Evolutionary conservation across 768 basidiomycete species (phyloP), one percentile per base, ranked within the genome.

Genomic region (Boletus tomentosulus): DNA sequence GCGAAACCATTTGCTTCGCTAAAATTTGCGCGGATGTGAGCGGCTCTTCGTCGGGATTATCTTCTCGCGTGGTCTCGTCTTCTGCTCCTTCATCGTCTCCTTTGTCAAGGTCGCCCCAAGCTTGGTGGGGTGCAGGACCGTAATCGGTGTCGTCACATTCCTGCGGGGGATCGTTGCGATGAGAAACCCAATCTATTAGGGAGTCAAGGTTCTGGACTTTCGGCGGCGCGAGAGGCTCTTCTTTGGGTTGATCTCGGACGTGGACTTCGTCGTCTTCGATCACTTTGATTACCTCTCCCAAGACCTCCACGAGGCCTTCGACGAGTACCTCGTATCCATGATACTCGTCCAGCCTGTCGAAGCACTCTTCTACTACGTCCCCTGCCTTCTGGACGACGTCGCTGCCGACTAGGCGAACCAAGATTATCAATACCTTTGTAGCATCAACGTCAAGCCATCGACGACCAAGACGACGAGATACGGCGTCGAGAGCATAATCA

Each of bases 331-430:
- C 83, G 70, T 99, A 98, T 13, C 94, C 96, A 68, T 98, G 96
- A 66, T 83, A 98, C 58, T 97, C 93, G 63, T 98, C 97, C 19
- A 98, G 76, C 28, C 94, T 84, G 69, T 98, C 96, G 61, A 98
- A 98, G 56, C 96, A 95, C 68, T 97, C 95, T 69, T 97, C 96
- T 10, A 98, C 93, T 10, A 98, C 85, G 67, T 98, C 97, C 13
- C 87, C 85, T 8, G 97, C 94, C 60, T 85, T 85, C 44, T 89
- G 85, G 0, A 98, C 91, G 31, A 98, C 84, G 51, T 89, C 87
- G 28, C 77, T 77, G 0, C 97, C 96, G 7, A 96, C 90, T 12
- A 98, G 77, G 9, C 88, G 85, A 53, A 98, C 81, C 66, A 98
- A 84, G 27, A 94, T 73, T 13, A 84, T 81, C 22, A 99, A 76